phyloP scores from a whole-genome alignment of 2,329 filamentous ascomycete genomes.

The Biscogniauxia mediterranea region DNA sequence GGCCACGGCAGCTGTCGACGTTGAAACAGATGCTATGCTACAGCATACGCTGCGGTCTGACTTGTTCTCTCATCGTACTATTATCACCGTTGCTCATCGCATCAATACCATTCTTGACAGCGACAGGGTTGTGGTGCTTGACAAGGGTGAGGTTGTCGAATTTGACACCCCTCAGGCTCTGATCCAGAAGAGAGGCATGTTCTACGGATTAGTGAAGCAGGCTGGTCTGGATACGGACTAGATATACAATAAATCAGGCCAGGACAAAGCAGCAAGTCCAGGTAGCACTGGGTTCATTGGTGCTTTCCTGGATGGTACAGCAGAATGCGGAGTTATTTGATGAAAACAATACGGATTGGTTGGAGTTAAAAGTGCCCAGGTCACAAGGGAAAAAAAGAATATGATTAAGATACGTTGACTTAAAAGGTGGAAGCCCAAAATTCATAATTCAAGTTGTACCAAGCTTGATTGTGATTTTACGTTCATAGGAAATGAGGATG shows the following conservation, averaged over 20 bases:
- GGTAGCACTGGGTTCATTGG: not conserved
- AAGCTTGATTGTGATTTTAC: not conserved
- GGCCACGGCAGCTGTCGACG: slow-evolving; percentile 77
- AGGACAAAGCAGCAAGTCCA: not conserved
- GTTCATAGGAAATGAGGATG: not conserved
- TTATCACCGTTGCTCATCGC: slow-evolving; percentile 96
- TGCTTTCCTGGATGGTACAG: not conserved
- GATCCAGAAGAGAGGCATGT: slow-evolving; percentile 72
- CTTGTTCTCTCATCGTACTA: slow-evolving; percentile 84
- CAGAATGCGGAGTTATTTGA: not conserved
- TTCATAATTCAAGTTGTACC: not conserved
- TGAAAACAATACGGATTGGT: not conserved
- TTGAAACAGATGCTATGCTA: slow-evolving; percentile 66
- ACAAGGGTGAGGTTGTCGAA: slow-evolving; percentile 85
- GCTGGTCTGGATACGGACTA: slow-evolving; percentile 66
- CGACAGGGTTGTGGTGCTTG: slow-evolving; percentile 90
- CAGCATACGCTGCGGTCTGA: slow-evolving; percentile 62
- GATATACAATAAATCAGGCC: slow-evolving; percentile 1
- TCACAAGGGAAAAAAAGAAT: not conserved
- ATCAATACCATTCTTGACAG: slow-evolving; percentile 94
- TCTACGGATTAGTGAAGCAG: slow-evolving; percentile 89
- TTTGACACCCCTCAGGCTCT: slow-evolving; percentile 85
- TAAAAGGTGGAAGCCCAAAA: not conserved
- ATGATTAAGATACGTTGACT: not conserved
- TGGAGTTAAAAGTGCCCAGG: not conserved